These are phyloP conservation scores for Nymphaea colorata DNA, from an alignment of 164 flowering plant species.

Conservation along the genomic window DNA sequence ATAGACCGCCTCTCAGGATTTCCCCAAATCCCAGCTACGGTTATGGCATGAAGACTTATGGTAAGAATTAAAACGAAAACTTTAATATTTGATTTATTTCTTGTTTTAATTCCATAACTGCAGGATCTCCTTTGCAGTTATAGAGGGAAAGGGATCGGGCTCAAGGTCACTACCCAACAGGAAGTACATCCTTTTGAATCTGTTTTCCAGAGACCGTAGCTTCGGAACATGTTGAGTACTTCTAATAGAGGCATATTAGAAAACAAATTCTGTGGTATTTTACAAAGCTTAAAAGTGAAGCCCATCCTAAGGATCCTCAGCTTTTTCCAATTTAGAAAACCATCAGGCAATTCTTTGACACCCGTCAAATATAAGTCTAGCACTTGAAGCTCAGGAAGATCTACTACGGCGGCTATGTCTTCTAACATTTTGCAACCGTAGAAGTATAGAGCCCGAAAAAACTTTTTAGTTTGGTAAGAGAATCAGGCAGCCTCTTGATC, in stretches of 20 bases:
- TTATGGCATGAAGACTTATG: too few species aligned
- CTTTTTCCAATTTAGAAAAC: background rate
- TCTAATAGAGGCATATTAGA: background rate
- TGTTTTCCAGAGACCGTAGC: background rate
- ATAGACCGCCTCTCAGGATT: too few species aligned
- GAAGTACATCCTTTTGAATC: background rate
- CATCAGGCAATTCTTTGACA: slow-evolving; percentile 3
- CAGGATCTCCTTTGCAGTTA: too few species aligned
- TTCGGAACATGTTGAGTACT: background rate
- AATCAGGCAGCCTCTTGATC: background rate
- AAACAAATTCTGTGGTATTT: background rate
- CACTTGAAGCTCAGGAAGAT: slow-evolving; percentile 4
- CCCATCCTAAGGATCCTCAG: background rate
- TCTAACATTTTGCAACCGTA: background rate
- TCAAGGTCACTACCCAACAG: too few species aligned
- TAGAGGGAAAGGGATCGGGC: too few species aligned
- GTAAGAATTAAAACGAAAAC: too few species aligned
- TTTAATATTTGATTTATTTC: too few species aligned
- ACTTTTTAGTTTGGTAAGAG: background rate
- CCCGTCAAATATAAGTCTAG: slow-evolving; percentile 9
- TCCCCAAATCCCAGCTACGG: too few species aligned
- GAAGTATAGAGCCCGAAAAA: background rate
- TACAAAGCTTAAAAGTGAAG: background rate
- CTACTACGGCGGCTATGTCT: background rate
- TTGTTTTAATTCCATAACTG: too few species aligned